A percentile compares a stretch with the other conserved stretches of the same genome.
Conservation (phyloP, 805 yeast species). For the Zygoascus biomembranicola region DNA sequence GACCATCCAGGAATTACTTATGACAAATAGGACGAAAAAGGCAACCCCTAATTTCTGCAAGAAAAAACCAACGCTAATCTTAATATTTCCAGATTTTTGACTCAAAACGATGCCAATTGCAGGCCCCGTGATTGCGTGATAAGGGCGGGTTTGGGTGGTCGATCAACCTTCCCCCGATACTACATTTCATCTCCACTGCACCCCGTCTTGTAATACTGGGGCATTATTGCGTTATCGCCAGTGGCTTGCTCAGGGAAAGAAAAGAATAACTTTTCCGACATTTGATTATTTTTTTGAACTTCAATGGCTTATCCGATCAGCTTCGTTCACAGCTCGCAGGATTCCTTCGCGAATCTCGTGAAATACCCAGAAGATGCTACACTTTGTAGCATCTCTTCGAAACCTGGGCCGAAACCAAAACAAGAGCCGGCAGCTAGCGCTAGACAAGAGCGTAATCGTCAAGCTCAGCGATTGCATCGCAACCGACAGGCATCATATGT, state of each 20-base stretch:
- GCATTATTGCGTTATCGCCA: neutral
- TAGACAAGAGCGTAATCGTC: slow-evolving; percentile 3
- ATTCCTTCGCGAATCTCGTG: neutral
- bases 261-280: neutral
- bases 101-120: no score
- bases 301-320: neutral
- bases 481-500: slow-evolving; percentile 3
- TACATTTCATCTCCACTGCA: neutral
- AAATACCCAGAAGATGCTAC: neutral
- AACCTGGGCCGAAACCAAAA: slow-evolving; percentile 6
- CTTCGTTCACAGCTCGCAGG: neutral
- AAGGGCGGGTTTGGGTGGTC: neutral
- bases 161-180: neutral
- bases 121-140: neutral
- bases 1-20: neutral
- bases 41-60: neutral
- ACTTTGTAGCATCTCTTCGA: neutral
- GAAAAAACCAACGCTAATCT: no score
- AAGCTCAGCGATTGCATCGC: slow-evolving; percentile 6
- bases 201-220: neutral
- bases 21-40: neutral
- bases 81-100: no score
- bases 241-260: neutral
- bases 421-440: neutral
- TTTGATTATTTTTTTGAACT: neutral